Evolutionary conservation across 768 basidiomycete genomes (phyloP).

Genomic region (Suillus discolor): DNA sequence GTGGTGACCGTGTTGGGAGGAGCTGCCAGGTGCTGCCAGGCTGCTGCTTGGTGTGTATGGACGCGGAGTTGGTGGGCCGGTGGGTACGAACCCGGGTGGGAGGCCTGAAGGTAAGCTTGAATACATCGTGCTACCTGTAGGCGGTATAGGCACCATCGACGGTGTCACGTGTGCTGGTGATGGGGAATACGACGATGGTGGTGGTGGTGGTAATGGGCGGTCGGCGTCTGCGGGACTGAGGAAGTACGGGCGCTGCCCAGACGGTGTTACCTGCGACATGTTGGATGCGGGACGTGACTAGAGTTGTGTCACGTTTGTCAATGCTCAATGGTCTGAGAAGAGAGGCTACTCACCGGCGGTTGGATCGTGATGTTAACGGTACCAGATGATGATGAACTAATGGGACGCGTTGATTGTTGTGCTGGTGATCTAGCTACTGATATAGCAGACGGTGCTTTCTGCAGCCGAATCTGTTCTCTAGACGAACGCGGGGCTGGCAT

Average conservation of each 20-base stretch:
- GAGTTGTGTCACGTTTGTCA: background rate
- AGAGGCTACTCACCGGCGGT: conserved; percentile 29
- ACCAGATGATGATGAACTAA: conserved; percentile 31
- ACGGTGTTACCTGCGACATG: conserved; percentile 28
- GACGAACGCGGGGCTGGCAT: conserved; percentile 32
- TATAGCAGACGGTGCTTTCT: background rate
- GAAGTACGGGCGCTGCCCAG: conserved; percentile 30
- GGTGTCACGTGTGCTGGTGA: conserved; percentile 5
- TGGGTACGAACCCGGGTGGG: conserved; percentile 41
- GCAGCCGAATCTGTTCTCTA: conserved; percentile 21
- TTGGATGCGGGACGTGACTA: conserved; percentile 30
- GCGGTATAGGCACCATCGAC: conserved; percentile 9
- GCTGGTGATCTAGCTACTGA: conserved; percentile 1
- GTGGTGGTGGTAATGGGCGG: conserved; percentile 34
- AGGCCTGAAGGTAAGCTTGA: conserved; percentile 32
- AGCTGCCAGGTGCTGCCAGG: conserved; percentile 34
- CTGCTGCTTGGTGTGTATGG: conserved; percentile 28
- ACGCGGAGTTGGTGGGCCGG: conserved; percentile 22
- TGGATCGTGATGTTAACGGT: conserved; percentile 36
- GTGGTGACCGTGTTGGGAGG: conserved; percentile 13
- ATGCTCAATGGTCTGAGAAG: background rate
- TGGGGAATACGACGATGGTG: conserved; percentile 4
- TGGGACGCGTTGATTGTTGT: conserved; percentile 24
- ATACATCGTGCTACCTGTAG: conserved; percentile 18
- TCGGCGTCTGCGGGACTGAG: conserved; percentile 45